Conservation (phyloP, 331 rosid genomes). For the Erythrophleum ivorense region DNA sequence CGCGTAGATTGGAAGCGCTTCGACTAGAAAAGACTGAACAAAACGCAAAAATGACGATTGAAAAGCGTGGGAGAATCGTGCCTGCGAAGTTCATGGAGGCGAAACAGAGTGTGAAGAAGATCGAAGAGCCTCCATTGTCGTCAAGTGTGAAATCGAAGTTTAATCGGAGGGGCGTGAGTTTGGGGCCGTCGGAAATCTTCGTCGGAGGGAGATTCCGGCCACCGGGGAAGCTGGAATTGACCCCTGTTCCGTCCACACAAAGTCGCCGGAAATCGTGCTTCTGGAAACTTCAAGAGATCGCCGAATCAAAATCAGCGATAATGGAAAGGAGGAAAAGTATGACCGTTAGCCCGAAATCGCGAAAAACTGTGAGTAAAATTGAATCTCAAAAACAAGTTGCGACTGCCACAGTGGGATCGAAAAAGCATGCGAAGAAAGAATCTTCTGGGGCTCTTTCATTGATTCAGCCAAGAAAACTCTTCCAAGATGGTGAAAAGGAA, state of each 20-base stretch:
- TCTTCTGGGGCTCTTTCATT: conserved; percentile 52
- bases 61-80: conserved; percentile 58
- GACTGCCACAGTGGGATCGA: conserved; percentile 53
- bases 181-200: conserved; percentile 77
- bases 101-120: conserved; percentile 48
- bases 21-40: conserved; percentile 61
- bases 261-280: conserved; percentile 82
- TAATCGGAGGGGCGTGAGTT: conserved; percentile 67
- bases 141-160: conserved; percentile 27
- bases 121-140: neutral
- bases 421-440: conserved; percentile 59
- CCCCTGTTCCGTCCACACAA: conserved; percentile 55
- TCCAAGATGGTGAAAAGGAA: conserved; percentile 71
- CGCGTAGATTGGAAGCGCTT: conserved; percentile 62
- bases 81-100: conserved; percentile 78
- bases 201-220: conserved; percentile 45
- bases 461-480: conserved; percentile 82
- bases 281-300: conserved; percentile 70
- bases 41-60: conserved; percentile 46
- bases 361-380: conserved; percentile 51
- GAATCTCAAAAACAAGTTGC: conserved; percentile 55
- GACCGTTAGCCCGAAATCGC: conserved; percentile 63
- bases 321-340: conserved; percentile 58
- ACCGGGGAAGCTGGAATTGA: conserved; percentile 57
- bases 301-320: conserved; percentile 49